These are phyloP conservation scores for Saturnispora diversa DNA, from an alignment of 805 yeast species.

Conservation along the genomic window DNA sequence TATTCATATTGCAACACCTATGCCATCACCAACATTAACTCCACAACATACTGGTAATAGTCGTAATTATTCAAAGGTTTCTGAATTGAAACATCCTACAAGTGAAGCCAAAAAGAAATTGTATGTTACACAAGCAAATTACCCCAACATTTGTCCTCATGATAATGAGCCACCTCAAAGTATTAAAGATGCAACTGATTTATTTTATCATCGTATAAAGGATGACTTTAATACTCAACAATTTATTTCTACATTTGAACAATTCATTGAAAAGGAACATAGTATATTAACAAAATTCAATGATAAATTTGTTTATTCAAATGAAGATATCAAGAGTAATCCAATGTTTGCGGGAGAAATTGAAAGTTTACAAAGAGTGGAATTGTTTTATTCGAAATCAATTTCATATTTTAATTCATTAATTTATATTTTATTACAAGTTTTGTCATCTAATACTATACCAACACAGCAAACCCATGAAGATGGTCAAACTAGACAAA, in stretches of 20 bases:
- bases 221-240: slow-evolving; percentile 65
- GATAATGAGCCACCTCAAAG: slow-evolving; percentile 52
- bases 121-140: slow-evolving; percentile 28
- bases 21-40: slow-evolving; percentile 69
- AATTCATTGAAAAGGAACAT: slow-evolving; percentile 60
- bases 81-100: slow-evolving; percentile 26
- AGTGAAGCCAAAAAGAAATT: slow-evolving; percentile 28
- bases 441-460: slow-evolving; percentile 44
- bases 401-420: slow-evolving; percentile 55
- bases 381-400: slow-evolving; percentile 45
- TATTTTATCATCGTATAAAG: slow-evolving; percentile 53
- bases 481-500: slow-evolving; percentile 20
- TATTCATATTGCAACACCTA: slow-evolving; percentile 77
- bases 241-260: slow-evolving; percentile 61
- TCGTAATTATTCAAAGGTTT: slow-evolving; percentile 21
- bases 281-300: slow-evolving; percentile 24
- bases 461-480: slow-evolving; percentile 18
- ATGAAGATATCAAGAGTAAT: slow-evolving; percentile 26
- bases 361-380: slow-evolving; percentile 46
- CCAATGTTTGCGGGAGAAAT: slow-evolving; percentile 34
- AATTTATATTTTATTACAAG: slow-evolving; percentile 53
- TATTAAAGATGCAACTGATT: slow-evolving; percentile 67
- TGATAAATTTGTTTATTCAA: slow-evolving; percentile 19
- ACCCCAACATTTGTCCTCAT: slow-evolving; percentile 29
- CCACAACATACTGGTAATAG: slow-evolving; percentile 35